Percentiles rank a stretch among this genome's conserved stretches.
These are phyloP conservation scores for Smallanthus sonchifolius DNA, from an alignment of 129 eudicot genomes.

Conservation along the genomic window DNA sequence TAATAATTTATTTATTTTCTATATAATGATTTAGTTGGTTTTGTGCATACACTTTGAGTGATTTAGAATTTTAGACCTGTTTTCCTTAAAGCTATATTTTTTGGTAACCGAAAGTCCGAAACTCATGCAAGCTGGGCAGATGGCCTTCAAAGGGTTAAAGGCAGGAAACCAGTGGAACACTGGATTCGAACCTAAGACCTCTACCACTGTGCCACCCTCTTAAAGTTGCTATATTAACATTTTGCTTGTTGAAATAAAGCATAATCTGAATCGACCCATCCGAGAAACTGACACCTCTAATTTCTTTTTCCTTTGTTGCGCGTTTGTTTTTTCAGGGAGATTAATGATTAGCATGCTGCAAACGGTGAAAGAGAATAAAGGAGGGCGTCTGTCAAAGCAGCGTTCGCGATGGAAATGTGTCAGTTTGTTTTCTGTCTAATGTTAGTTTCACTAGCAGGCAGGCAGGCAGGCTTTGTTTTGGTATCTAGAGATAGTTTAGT, in stretches of 20 bases:
- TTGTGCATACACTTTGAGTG: background rate
- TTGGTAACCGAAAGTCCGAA: too few relatives aligned
- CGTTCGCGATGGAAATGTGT: background rate
- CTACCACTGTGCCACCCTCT: too few relatives aligned
- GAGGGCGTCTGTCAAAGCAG: background rate
- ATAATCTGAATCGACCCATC: background rate
- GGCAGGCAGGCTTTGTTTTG: conserved; percentile 12
- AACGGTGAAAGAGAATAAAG: conserved; percentile 11
- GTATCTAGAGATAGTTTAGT: conserved; percentile 14
- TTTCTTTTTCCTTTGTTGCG: background rate
- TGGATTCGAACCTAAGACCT: too few relatives aligned
- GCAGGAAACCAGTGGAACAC: too few relatives aligned
- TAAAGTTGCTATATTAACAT: background rate
- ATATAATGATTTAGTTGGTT: background rate
- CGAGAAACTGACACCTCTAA: background rate
- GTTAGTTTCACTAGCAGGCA: conserved; percentile 22
- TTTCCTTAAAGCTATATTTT: background rate
- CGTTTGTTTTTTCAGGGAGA: conserved; percentile 25
- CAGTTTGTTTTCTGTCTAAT: conserved; percentile 17
- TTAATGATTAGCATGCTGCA: conserved; percentile 12
- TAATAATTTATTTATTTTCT: background rate
- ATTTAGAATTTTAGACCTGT: background rate
- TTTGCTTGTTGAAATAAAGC: background rate
- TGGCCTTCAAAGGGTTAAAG: too few relatives aligned
- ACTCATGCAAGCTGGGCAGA: too few relatives aligned